Conservation (phyloP, 1,284 basidiomycete genomes). For the Cutaneotrichosporon arboriforme region DNA sequence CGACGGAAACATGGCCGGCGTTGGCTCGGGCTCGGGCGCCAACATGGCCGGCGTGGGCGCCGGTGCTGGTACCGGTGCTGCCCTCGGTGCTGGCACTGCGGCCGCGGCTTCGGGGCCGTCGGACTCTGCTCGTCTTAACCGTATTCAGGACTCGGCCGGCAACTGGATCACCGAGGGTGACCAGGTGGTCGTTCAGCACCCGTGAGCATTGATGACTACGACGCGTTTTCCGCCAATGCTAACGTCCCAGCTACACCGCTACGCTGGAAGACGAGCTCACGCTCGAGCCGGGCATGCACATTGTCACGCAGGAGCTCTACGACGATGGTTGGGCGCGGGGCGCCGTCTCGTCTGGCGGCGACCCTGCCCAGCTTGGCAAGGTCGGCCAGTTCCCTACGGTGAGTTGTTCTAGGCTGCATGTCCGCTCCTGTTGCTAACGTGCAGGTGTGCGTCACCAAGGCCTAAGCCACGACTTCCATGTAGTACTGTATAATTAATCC, state of each 20-base stretch:
- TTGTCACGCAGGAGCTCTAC: slow-evolving; percentile 38
- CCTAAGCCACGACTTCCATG: neutral
- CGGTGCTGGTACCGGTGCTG: neutral
- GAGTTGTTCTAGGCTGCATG: no score
- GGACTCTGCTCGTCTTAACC: neutral
- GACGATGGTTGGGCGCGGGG: slow-evolving; percentile 48
- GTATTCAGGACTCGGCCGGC: slow-evolving; percentile 4
- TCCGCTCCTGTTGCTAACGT: neutral
- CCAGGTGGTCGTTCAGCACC: slow-evolving; percentile 7
- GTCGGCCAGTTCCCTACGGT: slow-evolving; percentile 45
- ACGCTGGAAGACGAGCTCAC: slow-evolving; percentile 45
- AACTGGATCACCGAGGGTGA: slow-evolving; percentile 5
- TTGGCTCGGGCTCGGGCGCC: no score
- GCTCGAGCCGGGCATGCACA: slow-evolving; percentile 42
- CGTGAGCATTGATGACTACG: neutral
- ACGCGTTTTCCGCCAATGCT: slow-evolving; percentile 2
- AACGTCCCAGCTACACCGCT: slow-evolving; percentile 28
- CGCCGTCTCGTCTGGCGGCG: slow-evolving; percentile 21
- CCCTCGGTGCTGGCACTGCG: neutral
- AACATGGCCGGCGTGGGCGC: neutral
- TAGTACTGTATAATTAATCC: neutral
- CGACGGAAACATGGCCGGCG: no score
- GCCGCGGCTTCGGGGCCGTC: neutral
- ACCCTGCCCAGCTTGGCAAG: slow-evolving; percentile 25
- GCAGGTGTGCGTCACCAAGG: neutral